Evolutionary conservation across 2,329 filamentous ascomycete species (phyloP), one percentile per base, ranked within the genome.

Genomic region (Fusarium miscanthi): DNA sequence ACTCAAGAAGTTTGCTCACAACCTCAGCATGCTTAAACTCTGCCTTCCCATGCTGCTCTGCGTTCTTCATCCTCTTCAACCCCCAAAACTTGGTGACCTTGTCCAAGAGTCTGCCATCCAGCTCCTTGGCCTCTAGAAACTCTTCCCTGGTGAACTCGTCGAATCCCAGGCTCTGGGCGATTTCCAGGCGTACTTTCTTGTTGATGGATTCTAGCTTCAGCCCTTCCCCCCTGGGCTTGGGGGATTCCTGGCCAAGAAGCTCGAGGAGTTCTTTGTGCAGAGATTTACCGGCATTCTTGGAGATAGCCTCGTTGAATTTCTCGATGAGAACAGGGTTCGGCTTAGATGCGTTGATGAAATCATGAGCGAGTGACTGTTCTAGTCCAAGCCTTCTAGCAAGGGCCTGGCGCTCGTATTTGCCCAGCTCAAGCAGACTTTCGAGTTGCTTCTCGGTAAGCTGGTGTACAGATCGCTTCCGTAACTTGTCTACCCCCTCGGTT

Each of bases 221-320:
- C n/a, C 35, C 17, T 35, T 51, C 48, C 11, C 8, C 37, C 2
- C 66, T 33, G 10, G 42, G 30, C 42, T 59, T 59, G 19, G 19
- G 11, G 19, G 12, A 16, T 25, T 61, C 19, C 19, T 23, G 19
- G 40, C 35, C 37, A 31, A 54, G 16, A 41, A 41, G 17, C n/a
- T 42, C 19, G 30, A 63, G 10, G n/a, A 48, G 37, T 12, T 46
- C 9, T 7, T 40, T 9, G 21, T 35, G n/a, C 38, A 42, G 23
- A 40, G 19, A n/a, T 16, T 40, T 37, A 21, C 19, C 37, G 5
- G 7, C 21, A 38, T 23, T 19, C n/a, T 37, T 38, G 35, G 33
- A 31, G 23, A 43, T n/a, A 33, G 30, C 40, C 25, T 61, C n/a
- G 31, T 70, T 61, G 25, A 70, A 43, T 46, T 53, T 66, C 40